Evolutionary conservation across 2,329 filamentous ascomycete genomes (phyloP), one percentile per base, ranked within the genome.

Genomic region (Grosmannia clavigera): DNA sequence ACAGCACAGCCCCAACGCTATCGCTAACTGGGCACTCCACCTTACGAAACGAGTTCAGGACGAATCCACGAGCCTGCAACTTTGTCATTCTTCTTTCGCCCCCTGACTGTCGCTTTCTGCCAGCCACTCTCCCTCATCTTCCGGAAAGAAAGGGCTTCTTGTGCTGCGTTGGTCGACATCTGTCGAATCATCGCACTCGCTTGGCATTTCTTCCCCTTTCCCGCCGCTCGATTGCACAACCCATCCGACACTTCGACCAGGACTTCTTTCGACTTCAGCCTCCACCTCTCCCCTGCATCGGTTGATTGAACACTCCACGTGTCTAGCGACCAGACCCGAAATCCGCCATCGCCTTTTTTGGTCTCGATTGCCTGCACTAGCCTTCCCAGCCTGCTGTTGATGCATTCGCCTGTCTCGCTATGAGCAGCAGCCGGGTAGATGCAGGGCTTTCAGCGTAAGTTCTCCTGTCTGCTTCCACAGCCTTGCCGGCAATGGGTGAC

Each of bases 361-460:
- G 3, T 43, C 11, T 54, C 48, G 50, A 54, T 27, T 10, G 50
- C 35, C 31, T 33, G 38, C 33, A 16, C 16, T 25, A 33, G 31
- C 14, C 19, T 52, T 3, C 29, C 35, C 35, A 27, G 14, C 31
- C 10, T 27, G 40, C 35, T 29, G 50, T 54, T 46, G 57, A 53
- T 52, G 55, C 43, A 27, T 53, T 19, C 35, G 35, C 19, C 50
- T 31, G n/a, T 29, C 25, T 58, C 57, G 57, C 61, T 64, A 79
- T 79, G 76, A 74, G 73, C 68, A 71, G 70, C 64, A 75, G 69
- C 62, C 75, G 77, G 66, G 78, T 80, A 73, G 82, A 85, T 71
- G 78, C 81, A 64, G 83, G 82, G 74, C 76, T 84, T 68, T 81
- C 83, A 68, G 75, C 78, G 84, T 86, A 75, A 75, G 83, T 82